Evolutionary conservation across 169 alveolate species (phyloP).

Genomic region (Eimeria tenella): DNA sequence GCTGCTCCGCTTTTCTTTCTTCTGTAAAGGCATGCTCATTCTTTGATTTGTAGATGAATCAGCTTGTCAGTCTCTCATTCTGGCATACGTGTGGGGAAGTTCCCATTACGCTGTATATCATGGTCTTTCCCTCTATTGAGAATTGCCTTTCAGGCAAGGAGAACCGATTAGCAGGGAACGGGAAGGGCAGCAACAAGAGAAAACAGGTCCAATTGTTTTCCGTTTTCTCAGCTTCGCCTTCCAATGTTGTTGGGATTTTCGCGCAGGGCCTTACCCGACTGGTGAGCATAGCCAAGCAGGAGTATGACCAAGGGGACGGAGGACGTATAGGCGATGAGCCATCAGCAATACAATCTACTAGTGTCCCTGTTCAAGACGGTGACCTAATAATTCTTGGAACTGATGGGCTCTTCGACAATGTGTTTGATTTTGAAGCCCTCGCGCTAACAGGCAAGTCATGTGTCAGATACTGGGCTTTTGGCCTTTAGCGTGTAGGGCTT

Average conservation of each 20-base stretch:
- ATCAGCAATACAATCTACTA: constrained; percentile 76
- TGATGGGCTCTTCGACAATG: constrained; percentile 86
- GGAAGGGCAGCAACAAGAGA: too few relatives aligned
- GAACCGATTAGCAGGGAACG: too few relatives aligned
- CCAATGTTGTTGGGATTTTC: neutral
- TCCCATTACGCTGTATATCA: too few relatives aligned
- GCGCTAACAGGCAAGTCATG: constrained; percentile 69
- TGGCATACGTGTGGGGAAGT: too few relatives aligned
- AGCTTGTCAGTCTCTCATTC: too few relatives aligned
- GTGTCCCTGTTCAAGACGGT: constrained; percentile 79
- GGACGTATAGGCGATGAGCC: constrained; percentile 73
- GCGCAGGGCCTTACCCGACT: constrained; percentile 54
- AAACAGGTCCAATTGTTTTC: neutral
- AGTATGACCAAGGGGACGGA: constrained; percentile 8
- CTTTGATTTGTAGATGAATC: too few relatives aligned
- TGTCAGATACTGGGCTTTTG: neutral
- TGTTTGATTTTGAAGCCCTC: constrained; percentile 82
- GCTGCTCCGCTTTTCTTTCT: neutral
- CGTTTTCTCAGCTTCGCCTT: neutral
- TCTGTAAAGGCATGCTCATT: too few relatives aligned
- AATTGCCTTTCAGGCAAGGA: too few relatives aligned
- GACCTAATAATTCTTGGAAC: constrained; percentile 83
- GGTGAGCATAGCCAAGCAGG: constrained; percentile 65
- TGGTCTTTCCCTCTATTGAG: too few relatives aligned
- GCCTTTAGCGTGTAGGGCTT: neutral